Percentiles rank a stretch among this genome's conserved stretches.
phyloP scores from a whole-genome alignment of 2,329 filamentous ascomycete genomes.

The Colletotrichum euphorbiae region DNA sequence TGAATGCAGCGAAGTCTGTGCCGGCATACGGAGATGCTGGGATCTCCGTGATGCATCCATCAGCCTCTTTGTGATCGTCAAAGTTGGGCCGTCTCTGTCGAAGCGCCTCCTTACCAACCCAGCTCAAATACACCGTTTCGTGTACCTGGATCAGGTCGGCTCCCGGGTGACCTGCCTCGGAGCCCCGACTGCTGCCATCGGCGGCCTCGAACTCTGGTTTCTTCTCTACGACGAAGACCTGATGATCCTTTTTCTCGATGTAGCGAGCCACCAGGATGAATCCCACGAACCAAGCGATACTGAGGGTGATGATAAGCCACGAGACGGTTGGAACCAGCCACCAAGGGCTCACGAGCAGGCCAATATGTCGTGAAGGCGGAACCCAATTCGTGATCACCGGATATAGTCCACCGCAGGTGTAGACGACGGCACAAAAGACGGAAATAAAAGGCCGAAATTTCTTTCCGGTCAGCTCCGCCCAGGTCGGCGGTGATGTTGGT shows the following conservation, averaged over 20 bases:
- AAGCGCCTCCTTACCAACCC: slow-evolving; percentile 48
- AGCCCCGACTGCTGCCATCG: slow-evolving; percentile 30
- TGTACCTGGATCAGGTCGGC: slow-evolving; percentile 49
- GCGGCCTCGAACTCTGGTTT: slow-evolving; percentile 50
- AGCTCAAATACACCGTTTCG: slow-evolving; percentile 52
- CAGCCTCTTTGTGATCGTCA: slow-evolving; percentile 22
- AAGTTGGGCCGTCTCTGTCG: slow-evolving; percentile 26
- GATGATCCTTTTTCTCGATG: slow-evolving; percentile 46
- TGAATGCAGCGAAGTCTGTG: slow-evolving; percentile 36
- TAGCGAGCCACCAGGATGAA: slow-evolving; percentile 48
- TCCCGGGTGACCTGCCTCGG: slow-evolving; percentile 9
- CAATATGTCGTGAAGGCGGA: slow-evolving; percentile 38
- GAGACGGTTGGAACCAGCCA: slow-evolving; percentile 48
- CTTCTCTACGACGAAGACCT: slow-evolving; percentile 50
- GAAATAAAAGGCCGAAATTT: slow-evolving; percentile 48
- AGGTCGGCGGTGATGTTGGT: slow-evolving; percentile 41
- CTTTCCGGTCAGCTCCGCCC: slow-evolving; percentile 49
- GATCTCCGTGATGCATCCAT: slow-evolving; percentile 10
- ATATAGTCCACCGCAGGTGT: slow-evolving; percentile 48
- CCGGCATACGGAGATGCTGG: slow-evolving; percentile 31
- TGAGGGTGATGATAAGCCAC: slow-evolving; percentile 46
- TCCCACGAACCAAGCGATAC: slow-evolving; percentile 50
- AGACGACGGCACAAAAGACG: slow-evolving; percentile 47
- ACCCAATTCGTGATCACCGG: slow-evolving; percentile 50
- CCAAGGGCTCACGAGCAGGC: slow-evolving; percentile 42